These are phyloP conservation scores for Fusarium brachygibbosum DNA, from an alignment of 2,329 filamentous ascomycete species.

Conservation along the genomic window DNA sequence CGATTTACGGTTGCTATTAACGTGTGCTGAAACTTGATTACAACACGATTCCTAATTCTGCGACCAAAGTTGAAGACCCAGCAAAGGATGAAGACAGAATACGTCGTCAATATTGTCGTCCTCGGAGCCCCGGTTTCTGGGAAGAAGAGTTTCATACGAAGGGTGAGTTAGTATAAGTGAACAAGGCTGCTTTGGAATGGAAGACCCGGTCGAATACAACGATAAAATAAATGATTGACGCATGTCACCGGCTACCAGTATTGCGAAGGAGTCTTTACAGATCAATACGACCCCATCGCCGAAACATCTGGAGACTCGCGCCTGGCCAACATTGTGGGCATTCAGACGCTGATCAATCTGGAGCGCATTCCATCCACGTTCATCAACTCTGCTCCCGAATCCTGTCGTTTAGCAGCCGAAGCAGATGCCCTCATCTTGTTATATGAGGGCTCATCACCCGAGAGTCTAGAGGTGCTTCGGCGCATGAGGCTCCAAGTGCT, in stretches of 20 bases:
- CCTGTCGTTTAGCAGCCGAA: conserved; percentile 17
- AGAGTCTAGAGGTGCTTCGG: conserved; percentile 30
- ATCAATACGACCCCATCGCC: conserved; percentile 37
- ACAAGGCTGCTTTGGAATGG: not conserved
- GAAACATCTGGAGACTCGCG: conserved; percentile 33
- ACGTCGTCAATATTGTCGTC: conserved; percentile 37
- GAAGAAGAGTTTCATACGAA: conserved; percentile 41
- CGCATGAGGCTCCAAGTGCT: conserved; percentile 26
- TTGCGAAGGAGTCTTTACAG: conserved; percentile 35
- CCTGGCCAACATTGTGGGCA: conserved; percentile 25
- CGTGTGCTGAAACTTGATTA: not conserved
- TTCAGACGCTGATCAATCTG: conserved; percentile 30
- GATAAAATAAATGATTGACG: not conserved
- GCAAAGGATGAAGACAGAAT: conserved; percentile 18
- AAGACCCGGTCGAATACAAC: not conserved
- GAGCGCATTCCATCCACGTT: conserved; percentile 37
- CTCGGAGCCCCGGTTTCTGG: conserved; percentile 34
- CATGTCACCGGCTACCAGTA: conserved; percentile 15
- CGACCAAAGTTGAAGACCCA: not conserved
- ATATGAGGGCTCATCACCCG: conserved; percentile 28
- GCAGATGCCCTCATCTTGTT: conserved; percentile 39
- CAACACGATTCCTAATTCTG: not conserved
- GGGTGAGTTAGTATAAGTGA: conserved; percentile 27
- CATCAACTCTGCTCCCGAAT: conserved; percentile 18
- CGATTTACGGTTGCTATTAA: not conserved